Evolutionary conservation across 176 grass and related monocot species (phyloP), one percentile per base, ranked within the genome.

Genomic region (Thalia dealbata): DNA sequence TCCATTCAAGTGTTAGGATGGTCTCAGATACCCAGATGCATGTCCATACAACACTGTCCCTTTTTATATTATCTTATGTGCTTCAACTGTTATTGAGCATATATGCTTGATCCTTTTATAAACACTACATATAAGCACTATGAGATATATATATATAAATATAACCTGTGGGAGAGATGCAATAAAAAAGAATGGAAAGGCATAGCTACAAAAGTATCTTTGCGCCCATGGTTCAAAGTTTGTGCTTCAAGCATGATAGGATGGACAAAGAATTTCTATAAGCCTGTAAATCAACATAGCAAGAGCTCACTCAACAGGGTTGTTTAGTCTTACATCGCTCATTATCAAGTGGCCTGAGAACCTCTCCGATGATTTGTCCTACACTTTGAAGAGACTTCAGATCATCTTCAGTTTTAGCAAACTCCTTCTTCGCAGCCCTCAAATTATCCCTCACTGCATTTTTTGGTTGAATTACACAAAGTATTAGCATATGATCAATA

Each of bases 341-440:
- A 76, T 71, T 93, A 75, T 99, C 95, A 64, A 99, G 80, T 28
- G 85, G 87, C 25, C 90, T 84, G 76, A 99, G 95, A 52, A 91
- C 85, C 75, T 99, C 90, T 1, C 95, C 95, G 56, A 99, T 93
- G 21, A 99, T 93, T 75, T 99, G 95, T 35, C 90, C 90, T 51
- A 93, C 95, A 64, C 95, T 99, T 81, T 93, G 95, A 54, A 99
- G 76, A 7, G 95, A 86, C 69, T 99, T 99, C 51, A 99, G 78
- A 66, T 99, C 95, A 68, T 99, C 95, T 90, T 93, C 90, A 32
- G 95, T 99, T 82, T 99, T 99, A 14, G 65, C 74, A 26, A 84
- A 88, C 50, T 86, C 82, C 65, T 88, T 93, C 83, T 91, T 97
- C 69, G 85, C 73, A 70, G 67, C 74, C 69, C 84, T 81, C 50